Evolutionary conservation across 2,329 filamentous ascomycete species (phyloP), one percentile per base, ranked within the genome.

Genomic region (Pyrenochaeta sp.): DNA sequence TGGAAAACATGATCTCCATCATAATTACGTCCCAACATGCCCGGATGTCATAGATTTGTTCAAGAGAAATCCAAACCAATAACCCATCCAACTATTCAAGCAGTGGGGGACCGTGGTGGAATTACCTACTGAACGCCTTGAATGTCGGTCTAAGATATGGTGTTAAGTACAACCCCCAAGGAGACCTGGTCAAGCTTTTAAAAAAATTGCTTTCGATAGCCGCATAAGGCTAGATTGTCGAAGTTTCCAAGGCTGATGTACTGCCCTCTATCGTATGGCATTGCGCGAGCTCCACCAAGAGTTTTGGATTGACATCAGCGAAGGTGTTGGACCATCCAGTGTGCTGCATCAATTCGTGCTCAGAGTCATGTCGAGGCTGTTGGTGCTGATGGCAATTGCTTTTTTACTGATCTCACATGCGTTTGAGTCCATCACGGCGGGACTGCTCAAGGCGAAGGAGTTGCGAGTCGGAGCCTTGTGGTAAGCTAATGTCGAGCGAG

Each of bases 401-500:
- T 27, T 27, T 27, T 27, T 27, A 27, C 24, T 27, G 24, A 27
- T 27, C 24, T 10, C 10, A 5, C 24, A 27, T 27, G 24, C 28
- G 28, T 30, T 30, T 10, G 28, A 14, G 28, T 10, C 15, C 28
- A 30, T 30, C 28, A 15, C 13, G 28, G 15, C 18, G 28, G 8
- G 15, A 15, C 18, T 30, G 28, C 15, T 30, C 15, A 18, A 30
- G 28, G 15, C 28, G 28, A 14, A 13, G 31, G 15, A 20, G 31
- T 13, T 18, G 35, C 13, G 35, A 20, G 4, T n/a, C 27, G 21
- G 35, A 29, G 14, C 18, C 24, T 38, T 38, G 35, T 10, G 23
- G 35, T 20, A 38, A 13, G 27, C 37, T 41, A 23, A 23, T 24
- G 27, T 41, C 37, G 15, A 26, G 15, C 34, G 20, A n/a, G 26